Percentiles rank a stretch among this genome's conserved stretches.
phyloP scores from a whole-genome alignment of 331 rosid species.

The Spiraea crenata region DNA sequence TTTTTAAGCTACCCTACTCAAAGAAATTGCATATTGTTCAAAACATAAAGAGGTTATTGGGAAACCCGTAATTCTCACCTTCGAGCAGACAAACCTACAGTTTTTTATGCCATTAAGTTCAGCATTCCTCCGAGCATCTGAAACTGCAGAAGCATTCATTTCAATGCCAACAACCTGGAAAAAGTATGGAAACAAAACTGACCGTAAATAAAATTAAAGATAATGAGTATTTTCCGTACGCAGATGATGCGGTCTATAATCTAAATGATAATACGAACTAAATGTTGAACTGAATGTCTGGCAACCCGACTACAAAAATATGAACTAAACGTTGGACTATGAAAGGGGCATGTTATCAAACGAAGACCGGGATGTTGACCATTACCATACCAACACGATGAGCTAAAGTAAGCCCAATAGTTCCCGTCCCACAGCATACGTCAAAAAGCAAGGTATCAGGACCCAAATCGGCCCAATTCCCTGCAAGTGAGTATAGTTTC shows the following conservation, averaged over 20 bases:
- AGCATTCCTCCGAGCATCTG: slow-evolving; percentile 84
- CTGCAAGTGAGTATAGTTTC: slow-evolving; percentile 90
- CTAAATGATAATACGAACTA: neutral
- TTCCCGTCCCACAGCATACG: slow-evolving; percentile 96
- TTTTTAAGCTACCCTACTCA: neutral
- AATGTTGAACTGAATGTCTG: neutral
- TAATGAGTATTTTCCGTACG: neutral
- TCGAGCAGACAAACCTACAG: slow-evolving; percentile 73
- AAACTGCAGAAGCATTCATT: slow-evolving; percentile 93
- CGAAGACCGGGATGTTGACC: slow-evolving; percentile 29
- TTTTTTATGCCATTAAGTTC: slow-evolving; percentile 88
- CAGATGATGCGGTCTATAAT: neutral
- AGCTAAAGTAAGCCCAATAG: slow-evolving; percentile 94
- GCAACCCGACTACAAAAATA: neutral
- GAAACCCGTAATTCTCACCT: slow-evolving; percentile 52
- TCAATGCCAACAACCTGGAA: slow-evolving; percentile 92
- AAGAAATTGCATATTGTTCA: neutral
- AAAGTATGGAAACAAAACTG: slow-evolving; percentile 18
- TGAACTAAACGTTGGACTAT: neutral
- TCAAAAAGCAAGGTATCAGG: slow-evolving; percentile 92
- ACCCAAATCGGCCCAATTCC: slow-evolving; percentile 94
- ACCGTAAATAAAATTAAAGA: neutral
- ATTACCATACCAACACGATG: slow-evolving; percentile 97
- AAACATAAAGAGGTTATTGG: neutral
- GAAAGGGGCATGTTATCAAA: neutral